Evolutionary conservation across 495 filamentous ascomycete genomes (phyloP).

Genomic region (Hyaloscypha bicolor): DNA sequence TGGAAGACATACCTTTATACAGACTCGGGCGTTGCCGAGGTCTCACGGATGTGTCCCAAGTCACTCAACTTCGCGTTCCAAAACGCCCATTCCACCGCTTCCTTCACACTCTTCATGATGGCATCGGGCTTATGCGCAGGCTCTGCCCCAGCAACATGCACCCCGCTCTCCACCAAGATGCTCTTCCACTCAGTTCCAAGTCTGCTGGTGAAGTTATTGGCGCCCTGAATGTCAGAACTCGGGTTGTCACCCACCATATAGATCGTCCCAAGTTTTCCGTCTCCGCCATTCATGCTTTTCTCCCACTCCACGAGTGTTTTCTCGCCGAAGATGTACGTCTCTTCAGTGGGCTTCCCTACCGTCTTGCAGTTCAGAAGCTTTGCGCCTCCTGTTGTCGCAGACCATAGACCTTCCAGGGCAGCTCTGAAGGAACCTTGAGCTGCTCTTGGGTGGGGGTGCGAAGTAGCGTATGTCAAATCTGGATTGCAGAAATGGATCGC

Average conservation of each 20-base stretch:
- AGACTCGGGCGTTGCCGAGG: too few species aligned
- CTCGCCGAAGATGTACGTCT: constrained; percentile 83
- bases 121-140: constrained; percentile 31
- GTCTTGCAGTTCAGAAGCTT: constrained; percentile 60
- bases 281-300: constrained; percentile 20
- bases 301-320: constrained; percentile 62
- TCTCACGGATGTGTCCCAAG: background rate
- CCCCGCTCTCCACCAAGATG: constrained; percentile 81
- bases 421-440: constrained; percentile 88
- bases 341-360: constrained; percentile 77
- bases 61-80: background rate
- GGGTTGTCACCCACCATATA: constrained; percentile 98
- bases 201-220: constrained; percentile 68
- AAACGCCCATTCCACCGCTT: constrained; percentile 36
- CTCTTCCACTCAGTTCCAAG: constrained; percentile 72
- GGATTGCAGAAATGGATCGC: constrained; percentile 83
- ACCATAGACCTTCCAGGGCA: constrained; percentile 77
- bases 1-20: background rate
- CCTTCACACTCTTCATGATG: constrained; percentile 31
- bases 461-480: constrained; percentile 82
- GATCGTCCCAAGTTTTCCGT: constrained; percentile 56
- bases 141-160: constrained; percentile 51
- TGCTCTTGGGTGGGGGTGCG: constrained; percentile 71
- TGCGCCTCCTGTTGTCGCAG: constrained; percentile 60
- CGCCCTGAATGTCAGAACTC: constrained; percentile 83